A percentile compares a stretch with the other conserved stretches of the same genome.
phyloP scores from a whole-genome alignment of 164 flowering plant genomes.

The Sextonia rubra region DNA sequence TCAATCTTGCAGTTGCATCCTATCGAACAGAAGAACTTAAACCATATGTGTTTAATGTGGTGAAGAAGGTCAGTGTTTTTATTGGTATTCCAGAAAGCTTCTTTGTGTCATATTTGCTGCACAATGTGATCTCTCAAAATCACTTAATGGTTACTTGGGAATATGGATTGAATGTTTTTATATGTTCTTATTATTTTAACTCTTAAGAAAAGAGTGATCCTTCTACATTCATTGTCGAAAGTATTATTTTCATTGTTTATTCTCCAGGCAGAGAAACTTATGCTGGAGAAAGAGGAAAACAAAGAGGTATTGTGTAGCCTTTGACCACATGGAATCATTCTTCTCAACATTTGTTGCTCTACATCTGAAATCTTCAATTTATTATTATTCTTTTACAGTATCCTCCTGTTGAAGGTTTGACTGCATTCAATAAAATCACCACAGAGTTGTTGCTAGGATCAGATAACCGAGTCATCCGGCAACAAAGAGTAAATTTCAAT shows the following conservation, averaged over 20 bases:
- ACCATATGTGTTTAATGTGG: slow-evolving; percentile 92
- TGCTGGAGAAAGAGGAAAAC: slow-evolving; percentile 87
- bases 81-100: neutral
- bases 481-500: slow-evolving; percentile 60
- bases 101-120: neutral
- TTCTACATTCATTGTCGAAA: slow-evolving; percentile 2
- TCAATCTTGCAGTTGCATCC: slow-evolving; percentile 97
- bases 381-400: slow-evolving; percentile 42
- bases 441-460: slow-evolving; percentile 92
- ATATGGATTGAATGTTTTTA: neutral
- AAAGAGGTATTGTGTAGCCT: slow-evolving; percentile 63
- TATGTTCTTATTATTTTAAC: neutral
- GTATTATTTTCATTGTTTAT: slow-evolving; percentile 1
- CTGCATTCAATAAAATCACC: slow-evolving; percentile 88
- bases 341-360: slow-evolving; percentile 5
- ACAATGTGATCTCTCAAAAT: neutral
- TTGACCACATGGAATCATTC: slow-evolving; percentile 4
- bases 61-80: slow-evolving; percentile 57
- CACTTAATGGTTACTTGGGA: neutral
- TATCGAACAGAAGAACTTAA: slow-evolving; percentile 96
- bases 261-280: slow-evolving; percentile 78
- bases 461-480: slow-evolving; percentile 58
- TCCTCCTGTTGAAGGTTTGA: slow-evolving; percentile 96
- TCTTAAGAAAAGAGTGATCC: neutral
- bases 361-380: neutral